phyloP scores from a whole-genome alignment of 2,329 filamentous ascomycete species.

The Fusarium ramigenum region DNA sequence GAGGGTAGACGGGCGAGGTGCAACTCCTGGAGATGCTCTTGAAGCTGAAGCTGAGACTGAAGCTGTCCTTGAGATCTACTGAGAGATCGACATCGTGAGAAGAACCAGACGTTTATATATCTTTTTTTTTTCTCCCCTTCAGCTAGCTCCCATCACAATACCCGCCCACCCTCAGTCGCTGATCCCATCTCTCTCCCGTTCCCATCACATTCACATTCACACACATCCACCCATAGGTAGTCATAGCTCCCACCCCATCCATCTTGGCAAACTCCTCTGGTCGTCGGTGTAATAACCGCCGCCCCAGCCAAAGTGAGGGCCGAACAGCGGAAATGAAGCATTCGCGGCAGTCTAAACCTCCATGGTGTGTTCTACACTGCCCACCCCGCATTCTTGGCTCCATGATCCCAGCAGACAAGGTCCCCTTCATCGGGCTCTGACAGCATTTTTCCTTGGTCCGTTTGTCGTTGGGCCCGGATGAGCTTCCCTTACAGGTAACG shows the following conservation, averaged over 20 bases:
- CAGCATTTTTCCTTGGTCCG: constrained; percentile 18
- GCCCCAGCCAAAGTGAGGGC: background rate
- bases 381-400: constrained; percentile 30
- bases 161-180: constrained; percentile 4
- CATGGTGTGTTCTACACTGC: background rate
- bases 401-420: constrained; percentile 11
- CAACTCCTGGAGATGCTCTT: too few species aligned
- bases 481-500: constrained; percentile 41
- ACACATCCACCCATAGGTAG: background rate
- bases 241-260: background rate
- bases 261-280: constrained; percentile 11
- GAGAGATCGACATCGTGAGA: too few species aligned
- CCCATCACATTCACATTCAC: background rate
- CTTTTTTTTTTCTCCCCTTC: background rate
- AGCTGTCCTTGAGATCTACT: too few species aligned
- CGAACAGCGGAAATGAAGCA: constrained; percentile 11
- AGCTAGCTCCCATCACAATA: constrained; percentile 17
- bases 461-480: constrained; percentile 27
- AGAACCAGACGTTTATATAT: too few species aligned
- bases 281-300: constrained; percentile 17
- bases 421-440: background rate
- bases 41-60: too few species aligned
- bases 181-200: background rate
- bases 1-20: too few species aligned
- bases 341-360: background rate